These are phyloP conservation scores for Iberis pinnata DNA, from an alignment of 345 rosid genomes.

Conservation along the genomic window DNA sequence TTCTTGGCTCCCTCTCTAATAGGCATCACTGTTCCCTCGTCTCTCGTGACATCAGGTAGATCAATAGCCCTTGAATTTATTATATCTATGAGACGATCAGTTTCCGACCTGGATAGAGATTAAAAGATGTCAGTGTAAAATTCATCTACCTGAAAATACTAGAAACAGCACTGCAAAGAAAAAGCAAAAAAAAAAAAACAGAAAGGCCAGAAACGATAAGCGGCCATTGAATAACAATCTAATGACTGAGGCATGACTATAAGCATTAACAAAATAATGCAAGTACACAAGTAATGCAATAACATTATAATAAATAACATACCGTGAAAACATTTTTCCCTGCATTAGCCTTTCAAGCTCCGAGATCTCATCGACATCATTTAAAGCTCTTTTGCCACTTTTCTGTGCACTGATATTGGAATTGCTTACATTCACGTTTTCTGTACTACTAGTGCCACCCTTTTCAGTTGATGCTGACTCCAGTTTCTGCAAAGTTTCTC, in stretches of 20 bases:
- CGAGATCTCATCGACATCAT: slow-evolving; percentile 35
- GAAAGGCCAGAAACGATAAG: neutral
- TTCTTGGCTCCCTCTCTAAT: slow-evolving; percentile 29
- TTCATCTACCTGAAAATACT: neutral
- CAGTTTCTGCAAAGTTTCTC: slow-evolving; percentile 19
- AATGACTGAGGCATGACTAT: slow-evolving; percentile 11
- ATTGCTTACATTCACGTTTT: slow-evolving; percentile 25
- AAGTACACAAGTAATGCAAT: slow-evolving; percentile 12
- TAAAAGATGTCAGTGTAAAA: slow-evolving; percentile 19
- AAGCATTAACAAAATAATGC: slow-evolving; percentile 12
- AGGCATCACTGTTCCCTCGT: slow-evolving; percentile 26
- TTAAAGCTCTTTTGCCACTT: slow-evolving; percentile 21
- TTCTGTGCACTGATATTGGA: slow-evolving; percentile 29
- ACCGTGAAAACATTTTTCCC: slow-evolving; percentile 60
- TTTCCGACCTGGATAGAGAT: slow-evolving; percentile 53
- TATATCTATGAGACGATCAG: slow-evolving; percentile 52
- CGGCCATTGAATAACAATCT: neutral
- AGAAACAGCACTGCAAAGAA: neutral
- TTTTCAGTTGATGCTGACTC: slow-evolving; percentile 28
- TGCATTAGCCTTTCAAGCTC: slow-evolving; percentile 68
- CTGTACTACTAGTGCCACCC: slow-evolving; percentile 32
- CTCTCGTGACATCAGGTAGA: slow-evolving; percentile 34
- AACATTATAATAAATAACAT: slow-evolving; percentile 17
- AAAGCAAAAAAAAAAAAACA: slow-evolving; percentile 3
- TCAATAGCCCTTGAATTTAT: slow-evolving; percentile 54